Conservation (phyloP, 2,329 filamentous ascomycete species). For the Lasiodiplodia hormozganensis region DNA sequence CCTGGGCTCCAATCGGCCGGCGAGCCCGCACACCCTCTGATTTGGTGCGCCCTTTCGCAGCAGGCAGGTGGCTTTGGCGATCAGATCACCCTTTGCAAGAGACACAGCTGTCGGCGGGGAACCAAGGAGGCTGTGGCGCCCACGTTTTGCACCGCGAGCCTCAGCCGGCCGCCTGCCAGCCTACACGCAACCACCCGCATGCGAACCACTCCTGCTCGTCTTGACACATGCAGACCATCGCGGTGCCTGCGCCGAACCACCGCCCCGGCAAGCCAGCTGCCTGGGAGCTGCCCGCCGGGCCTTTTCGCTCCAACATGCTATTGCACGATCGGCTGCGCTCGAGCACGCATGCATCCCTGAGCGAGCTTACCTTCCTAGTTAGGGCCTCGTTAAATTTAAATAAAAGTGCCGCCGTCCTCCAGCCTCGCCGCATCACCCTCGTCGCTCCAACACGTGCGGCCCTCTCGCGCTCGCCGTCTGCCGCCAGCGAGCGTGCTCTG, state of each 20-base stretch:
- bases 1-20: neutral
- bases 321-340: slow-evolving; percentile 5
- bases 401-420: slow-evolving; percentile 10
- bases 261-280: neutral
- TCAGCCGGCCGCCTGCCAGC: slow-evolving; percentile 7
- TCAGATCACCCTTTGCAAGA: slow-evolving; percentile 20
- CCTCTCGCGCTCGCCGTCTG: neutral
- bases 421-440: slow-evolving; percentile 4
- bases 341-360: slow-evolving; percentile 13
- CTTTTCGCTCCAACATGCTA: slow-evolving; percentile 8
- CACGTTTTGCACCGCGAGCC: slow-evolving; percentile 14
- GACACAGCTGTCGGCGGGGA: neutral
- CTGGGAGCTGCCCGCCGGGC: slow-evolving; percentile 8
- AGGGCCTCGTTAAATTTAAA: slow-evolving; percentile 20
- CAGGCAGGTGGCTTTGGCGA: slow-evolving; percentile 13
- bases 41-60: neutral
- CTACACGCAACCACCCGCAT: slow-evolving; percentile 20
- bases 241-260: slow-evolving; percentile 20
- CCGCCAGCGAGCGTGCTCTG: neutral
- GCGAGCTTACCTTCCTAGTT: slow-evolving; percentile 19
- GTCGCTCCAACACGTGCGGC: slow-evolving; percentile 6
- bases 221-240: slow-evolving; percentile 25
- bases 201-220: slow-evolving; percentile 5
- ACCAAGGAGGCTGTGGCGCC: slow-evolving; percentile 16
- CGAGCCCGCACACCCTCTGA: slow-evolving; percentile 3